Percentiles rank a stretch among this genome's conserved stretches.
Evolutionary conservation across 1,284 basidiomycete genomes (phyloP).

Genomic region (Fomitopsis schrenkii): DNA sequence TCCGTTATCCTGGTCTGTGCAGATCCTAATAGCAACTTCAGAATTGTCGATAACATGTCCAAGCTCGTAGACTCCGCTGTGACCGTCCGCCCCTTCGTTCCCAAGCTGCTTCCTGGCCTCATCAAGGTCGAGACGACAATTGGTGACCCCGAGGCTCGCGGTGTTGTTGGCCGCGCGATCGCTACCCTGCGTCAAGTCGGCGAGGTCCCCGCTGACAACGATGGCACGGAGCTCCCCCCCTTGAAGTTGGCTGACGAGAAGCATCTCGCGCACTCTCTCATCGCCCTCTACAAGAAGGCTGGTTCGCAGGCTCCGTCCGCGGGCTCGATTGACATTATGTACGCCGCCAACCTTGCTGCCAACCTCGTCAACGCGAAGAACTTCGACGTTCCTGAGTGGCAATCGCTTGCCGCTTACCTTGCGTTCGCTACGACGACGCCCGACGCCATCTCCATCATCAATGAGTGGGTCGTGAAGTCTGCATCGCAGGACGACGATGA

Average conservation of each 20-base stretch:
- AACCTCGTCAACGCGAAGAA: conserved; percentile 88
- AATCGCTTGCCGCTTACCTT: conserved; percentile 76
- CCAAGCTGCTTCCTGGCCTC: conserved; percentile 90
- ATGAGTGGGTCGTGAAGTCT: conserved; percentile 87
- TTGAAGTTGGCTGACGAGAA: conserved; percentile 72
- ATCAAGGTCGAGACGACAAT: conserved; percentile 92
- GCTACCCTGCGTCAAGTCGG: conserved; percentile 91
- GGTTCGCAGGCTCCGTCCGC: conserved; percentile 55
- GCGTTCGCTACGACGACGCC: conserved; percentile 62
- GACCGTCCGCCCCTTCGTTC: conserved; percentile 95
- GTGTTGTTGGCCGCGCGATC: conserved; percentile 86
- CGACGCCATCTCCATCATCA: conserved; percentile 67
- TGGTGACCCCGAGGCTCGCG: conserved; percentile 94
- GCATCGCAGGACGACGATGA: conserved; percentile 77
- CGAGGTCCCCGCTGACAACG: conserved; percentile 71
- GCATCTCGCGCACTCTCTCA: conserved; percentile 63
- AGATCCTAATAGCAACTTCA: conserved; percentile 26
- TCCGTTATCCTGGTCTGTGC: conserved; percentile 12
- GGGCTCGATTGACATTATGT: conserved; percentile 61
- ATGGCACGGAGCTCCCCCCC: conserved; percentile 88
- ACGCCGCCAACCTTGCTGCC: conserved; percentile 77
- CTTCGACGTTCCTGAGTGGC: conserved; percentile 90
- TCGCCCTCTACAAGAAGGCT: conserved; percentile 81
- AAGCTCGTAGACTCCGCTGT: conserved; percentile 95
- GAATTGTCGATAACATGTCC: conserved; percentile 97